A percentile compares a stretch with the other conserved stretches of the same genome.
These are phyloP conservation scores for Seiridium cupressi DNA, from an alignment of 2,329 filamentous ascomycete genomes.

Conservation along the genomic window DNA sequence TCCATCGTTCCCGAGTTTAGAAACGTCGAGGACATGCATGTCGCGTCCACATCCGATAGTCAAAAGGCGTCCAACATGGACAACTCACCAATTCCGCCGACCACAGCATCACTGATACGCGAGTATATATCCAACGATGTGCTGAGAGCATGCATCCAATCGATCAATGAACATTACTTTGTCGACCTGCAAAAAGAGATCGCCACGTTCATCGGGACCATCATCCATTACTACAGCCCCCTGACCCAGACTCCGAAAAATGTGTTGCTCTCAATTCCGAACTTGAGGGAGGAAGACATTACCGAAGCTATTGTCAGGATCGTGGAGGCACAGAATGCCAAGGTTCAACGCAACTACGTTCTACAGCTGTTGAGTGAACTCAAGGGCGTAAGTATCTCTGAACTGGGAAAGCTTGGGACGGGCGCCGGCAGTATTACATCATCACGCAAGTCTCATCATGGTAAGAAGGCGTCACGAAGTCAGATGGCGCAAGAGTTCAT, in stretches of 20 bases:
- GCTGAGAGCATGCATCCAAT: conserved; percentile 84
- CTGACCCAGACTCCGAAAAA: conserved; percentile 68
- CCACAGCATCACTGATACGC: conserved; percentile 67
- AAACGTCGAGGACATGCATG: conserved; percentile 7
- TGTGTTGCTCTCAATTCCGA: conserved; percentile 78
- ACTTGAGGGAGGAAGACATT: conserved; percentile 68
- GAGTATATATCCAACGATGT: conserved; percentile 90
- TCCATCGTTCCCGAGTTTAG: conserved; percentile 79
- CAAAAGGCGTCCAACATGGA: conserved; percentile 21
- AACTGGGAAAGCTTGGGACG: conserved; percentile 80
- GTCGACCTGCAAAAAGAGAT: conserved; percentile 94
- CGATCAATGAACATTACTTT: conserved; percentile 93
- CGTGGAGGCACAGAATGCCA: conserved; percentile 57
- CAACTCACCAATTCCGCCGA: conserved; percentile 46
- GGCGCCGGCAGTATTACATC: conserved; percentile 34
- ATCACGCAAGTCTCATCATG: conserved; percentile 13
- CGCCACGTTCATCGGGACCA: conserved; percentile 80
- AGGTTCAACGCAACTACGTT: conserved; percentile 77
- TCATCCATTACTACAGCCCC: conserved; percentile 73
- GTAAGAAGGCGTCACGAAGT: conserved; percentile 44
- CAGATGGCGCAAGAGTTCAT: conserved; percentile 68
- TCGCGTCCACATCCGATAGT: not conserved
- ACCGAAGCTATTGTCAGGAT: conserved; percentile 62
- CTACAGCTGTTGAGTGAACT: conserved; percentile 83
- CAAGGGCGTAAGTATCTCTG: conserved; percentile 87